phyloP scores from a whole-genome alignment of 176 grass and related monocot species.

The Ensete glaucum region DNA sequence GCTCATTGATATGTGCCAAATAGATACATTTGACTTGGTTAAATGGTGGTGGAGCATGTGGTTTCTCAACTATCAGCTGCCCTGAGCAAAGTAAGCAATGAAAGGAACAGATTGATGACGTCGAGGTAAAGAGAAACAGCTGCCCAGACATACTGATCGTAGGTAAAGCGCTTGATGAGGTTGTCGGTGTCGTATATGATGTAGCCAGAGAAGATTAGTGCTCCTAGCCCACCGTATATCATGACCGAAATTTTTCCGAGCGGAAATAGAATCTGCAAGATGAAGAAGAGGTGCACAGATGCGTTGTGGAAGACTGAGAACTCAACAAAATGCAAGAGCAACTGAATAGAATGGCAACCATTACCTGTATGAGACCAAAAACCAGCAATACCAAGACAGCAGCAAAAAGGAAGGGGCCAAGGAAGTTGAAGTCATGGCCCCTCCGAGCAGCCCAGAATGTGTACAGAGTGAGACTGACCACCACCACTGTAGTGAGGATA shows the following conservation, averaged over 20 bases:
- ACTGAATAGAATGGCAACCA: not conserved
- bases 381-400: conserved; percentile 65
- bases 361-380: conserved; percentile 79
- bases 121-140: conserved; percentile 65
- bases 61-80: conserved; percentile 53
- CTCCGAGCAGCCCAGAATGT: conserved; percentile 87
- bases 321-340: not conserved
- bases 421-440: conserved; percentile 84
- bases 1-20: too few species aligned
- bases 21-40: not conserved
- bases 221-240: conserved; percentile 64
- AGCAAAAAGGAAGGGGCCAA: conserved; percentile 81
- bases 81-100: conserved; percentile 57
- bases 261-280: conserved; percentile 60
- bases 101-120: conserved; percentile 75
- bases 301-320: not conserved
- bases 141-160: conserved; percentile 81
- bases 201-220: conserved; percentile 72
- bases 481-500: conserved; percentile 73
- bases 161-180: conserved; percentile 71
- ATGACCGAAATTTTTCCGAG: conserved; percentile 72
- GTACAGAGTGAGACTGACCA: conserved; percentile 74
- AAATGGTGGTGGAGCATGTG: not conserved
- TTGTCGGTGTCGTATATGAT: conserved; percentile 90
- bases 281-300: not conserved